phyloP scores from a whole-genome alignment of 2,329 filamentous ascomycete species.

The Fusarium sulawesiense region DNA sequence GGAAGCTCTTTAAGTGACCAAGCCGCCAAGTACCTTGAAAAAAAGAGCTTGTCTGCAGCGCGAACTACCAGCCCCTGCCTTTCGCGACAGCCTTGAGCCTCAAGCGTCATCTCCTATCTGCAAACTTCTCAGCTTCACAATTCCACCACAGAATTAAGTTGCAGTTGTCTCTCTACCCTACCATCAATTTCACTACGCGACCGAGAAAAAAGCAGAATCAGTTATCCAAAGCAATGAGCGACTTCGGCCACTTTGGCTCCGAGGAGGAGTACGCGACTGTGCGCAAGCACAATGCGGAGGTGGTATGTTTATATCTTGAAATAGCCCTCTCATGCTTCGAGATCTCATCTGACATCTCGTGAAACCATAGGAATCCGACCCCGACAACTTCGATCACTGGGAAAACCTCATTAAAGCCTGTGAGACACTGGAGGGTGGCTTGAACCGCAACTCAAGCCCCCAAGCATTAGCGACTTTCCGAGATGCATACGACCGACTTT shows the following conservation, averaged over 20 bases:
- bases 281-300: constrained; percentile 79
- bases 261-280: constrained; percentile 88
- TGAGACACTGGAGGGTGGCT: constrained; percentile 87
- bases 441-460: constrained; percentile 96
- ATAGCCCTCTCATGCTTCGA: not conserved
- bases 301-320: constrained; percentile 64
- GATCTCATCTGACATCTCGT: constrained; percentile 39
- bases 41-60: constrained; percentile 31
- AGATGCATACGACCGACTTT: constrained; percentile 90
- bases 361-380: constrained; percentile 67
- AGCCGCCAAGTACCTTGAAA: constrained; percentile 31
- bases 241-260: constrained; percentile 75
- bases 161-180: not conserved
- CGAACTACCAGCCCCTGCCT: constrained; percentile 46
- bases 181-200: constrained; percentile 31
- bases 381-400: constrained; percentile 95
- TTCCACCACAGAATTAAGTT: constrained; percentile 6
- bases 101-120: constrained; percentile 40
- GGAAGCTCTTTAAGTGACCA: constrained; percentile 30
- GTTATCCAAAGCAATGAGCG: constrained; percentile 66
- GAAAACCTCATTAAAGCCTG: constrained; percentile 88
- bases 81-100: constrained; percentile 43
- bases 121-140: constrained; percentile 36
- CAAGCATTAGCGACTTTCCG: constrained; percentile 89
- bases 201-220: constrained; percentile 2